Evolutionary conservation across 2,329 filamentous ascomycete genomes (phyloP).

Genomic region (Phaeoacremonium minimum): DNA sequence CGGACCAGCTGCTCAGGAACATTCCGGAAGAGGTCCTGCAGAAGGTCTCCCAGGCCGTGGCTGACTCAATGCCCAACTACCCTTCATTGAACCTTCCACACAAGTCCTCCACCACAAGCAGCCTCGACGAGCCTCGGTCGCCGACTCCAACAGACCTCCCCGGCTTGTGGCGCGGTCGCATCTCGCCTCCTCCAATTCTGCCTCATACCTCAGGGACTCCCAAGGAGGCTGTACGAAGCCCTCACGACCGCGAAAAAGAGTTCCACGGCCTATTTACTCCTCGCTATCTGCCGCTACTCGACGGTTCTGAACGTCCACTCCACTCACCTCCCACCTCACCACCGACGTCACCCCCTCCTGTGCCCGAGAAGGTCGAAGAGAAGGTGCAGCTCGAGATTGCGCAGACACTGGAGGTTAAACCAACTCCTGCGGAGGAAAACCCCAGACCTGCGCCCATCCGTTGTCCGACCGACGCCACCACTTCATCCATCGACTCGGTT

Average conservation of each 20-base stretch:
- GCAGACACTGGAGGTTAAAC: background rate
- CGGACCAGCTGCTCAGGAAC: constrained; percentile 43
- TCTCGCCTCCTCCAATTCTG: constrained; percentile 33
- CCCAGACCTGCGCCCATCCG: constrained; percentile 24
- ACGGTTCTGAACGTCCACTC: constrained; percentile 29
- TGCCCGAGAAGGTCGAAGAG: constrained; percentile 4
- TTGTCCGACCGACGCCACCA: constrained; percentile 39
- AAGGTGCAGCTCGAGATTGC: background rate
- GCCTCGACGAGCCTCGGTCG: constrained; percentile 1
- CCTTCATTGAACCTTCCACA: constrained; percentile 31
- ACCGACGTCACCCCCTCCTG: constrained; percentile 11
- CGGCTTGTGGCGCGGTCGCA: constrained; percentile 16
- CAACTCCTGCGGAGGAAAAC: constrained; percentile 1
- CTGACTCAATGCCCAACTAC: constrained; percentile 37
- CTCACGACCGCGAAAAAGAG: constrained; percentile 53
- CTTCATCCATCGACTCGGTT: constrained; percentile 48
- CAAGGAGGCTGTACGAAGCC: constrained; percentile 32
- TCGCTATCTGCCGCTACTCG: constrained; percentile 57
- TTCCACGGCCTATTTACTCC: constrained; percentile 61
- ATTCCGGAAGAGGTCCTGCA: constrained; percentile 40
- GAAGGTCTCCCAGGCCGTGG: constrained; percentile 41
- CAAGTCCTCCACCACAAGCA: constrained; percentile 15
- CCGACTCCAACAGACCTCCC: constrained; percentile 6
- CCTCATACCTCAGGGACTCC: constrained; percentile 30
- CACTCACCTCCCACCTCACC: constrained; percentile 14